A percentile compares a stretch with the other conserved stretches of the same genome.
These are phyloP conservation scores for Thalassiosira hispida DNA, from an alignment of 352 stramenopile species.

Conservation along the genomic window DNA sequence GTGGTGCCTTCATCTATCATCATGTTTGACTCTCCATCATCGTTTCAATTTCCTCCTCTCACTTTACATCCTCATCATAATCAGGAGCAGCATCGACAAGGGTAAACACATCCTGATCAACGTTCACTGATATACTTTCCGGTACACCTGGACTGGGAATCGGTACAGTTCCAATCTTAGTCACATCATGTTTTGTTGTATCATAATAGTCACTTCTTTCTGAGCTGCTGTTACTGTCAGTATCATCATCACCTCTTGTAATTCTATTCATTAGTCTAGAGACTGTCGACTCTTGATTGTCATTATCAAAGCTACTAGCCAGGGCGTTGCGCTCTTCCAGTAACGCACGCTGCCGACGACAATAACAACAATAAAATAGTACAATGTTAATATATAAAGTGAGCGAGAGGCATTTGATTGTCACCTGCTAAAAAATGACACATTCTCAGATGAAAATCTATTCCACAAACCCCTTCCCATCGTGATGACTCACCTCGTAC, in stretches of 20 bases:
- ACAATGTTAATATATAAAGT: too few relatives aligned
- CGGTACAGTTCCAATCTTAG: constrained; percentile 41
- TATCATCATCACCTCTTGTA: neutral
- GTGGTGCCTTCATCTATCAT: too few relatives aligned
- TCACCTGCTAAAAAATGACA: neutral
- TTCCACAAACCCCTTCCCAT: neutral
- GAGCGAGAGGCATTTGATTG: neutral
- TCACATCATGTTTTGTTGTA: neutral
- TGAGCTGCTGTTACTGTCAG: neutral
- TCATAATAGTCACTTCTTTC: neutral
- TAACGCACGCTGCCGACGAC: constrained; percentile 28
- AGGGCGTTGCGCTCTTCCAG: constrained; percentile 41
- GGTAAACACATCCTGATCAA: constrained; percentile 43
- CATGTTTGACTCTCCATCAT: too few relatives aligned
- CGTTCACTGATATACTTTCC: constrained; percentile 29
- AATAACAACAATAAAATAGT: too few relatives aligned
- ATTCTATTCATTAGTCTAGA: constrained; percentile 19
- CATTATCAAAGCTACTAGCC: neutral
- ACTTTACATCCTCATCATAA: constrained; percentile 8
- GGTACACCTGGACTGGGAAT: constrained; percentile 50
- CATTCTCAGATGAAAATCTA: neutral
- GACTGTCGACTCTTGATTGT: neutral
- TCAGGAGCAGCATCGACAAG: constrained; percentile 14
- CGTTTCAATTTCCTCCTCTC: too few relatives aligned
- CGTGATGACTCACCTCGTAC: constrained; percentile 37